Evolutionary conservation across 768 basidiomycete genomes (phyloP).

Genomic region (Tylopilus felleus): DNA sequence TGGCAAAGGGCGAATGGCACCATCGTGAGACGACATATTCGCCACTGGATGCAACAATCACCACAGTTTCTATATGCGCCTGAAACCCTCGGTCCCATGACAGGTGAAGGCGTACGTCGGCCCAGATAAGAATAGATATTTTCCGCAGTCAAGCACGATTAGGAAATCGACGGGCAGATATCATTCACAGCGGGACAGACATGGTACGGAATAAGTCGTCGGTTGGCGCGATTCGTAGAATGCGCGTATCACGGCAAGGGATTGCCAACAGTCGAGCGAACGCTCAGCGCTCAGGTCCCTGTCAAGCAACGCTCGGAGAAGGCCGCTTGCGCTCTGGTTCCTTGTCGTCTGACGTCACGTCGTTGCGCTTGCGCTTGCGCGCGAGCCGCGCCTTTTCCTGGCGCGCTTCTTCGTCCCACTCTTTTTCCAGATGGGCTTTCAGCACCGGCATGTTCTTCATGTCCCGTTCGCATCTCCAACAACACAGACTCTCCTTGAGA

Average conservation of each 20-base stretch:
- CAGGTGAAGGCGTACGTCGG: background rate
- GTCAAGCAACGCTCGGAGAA: slow-evolving; percentile 6
- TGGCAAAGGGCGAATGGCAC: background rate
- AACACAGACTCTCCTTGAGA: slow-evolving; percentile 63
- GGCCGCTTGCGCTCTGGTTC: slow-evolving; percentile 16
- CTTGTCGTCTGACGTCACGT: background rate
- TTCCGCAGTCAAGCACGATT: background rate
- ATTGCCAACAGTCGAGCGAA: too few species aligned
- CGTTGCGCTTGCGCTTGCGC: slow-evolving; percentile 38
- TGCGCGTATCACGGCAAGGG: too few species aligned
- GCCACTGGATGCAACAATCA: background rate
- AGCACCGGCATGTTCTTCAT: slow-evolving; percentile 72
- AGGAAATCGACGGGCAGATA: background rate
- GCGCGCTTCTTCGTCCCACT: slow-evolving; percentile 55
- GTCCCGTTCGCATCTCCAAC: slow-evolving; percentile 63
- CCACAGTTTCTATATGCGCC: background rate
- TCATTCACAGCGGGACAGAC: slow-evolving; percentile 7
- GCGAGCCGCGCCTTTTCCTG: slow-evolving; percentile 40
- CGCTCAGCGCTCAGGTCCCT: background rate
- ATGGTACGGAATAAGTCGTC: background rate
- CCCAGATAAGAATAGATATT: background rate
- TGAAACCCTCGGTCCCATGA: background rate
- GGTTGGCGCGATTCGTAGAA: background rate
- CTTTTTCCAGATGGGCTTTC: slow-evolving; percentile 71
- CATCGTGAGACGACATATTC: background rate